Conservation (phyloP, 2,329 filamentous ascomycete species). For the Clonostachys sp. region DNA sequence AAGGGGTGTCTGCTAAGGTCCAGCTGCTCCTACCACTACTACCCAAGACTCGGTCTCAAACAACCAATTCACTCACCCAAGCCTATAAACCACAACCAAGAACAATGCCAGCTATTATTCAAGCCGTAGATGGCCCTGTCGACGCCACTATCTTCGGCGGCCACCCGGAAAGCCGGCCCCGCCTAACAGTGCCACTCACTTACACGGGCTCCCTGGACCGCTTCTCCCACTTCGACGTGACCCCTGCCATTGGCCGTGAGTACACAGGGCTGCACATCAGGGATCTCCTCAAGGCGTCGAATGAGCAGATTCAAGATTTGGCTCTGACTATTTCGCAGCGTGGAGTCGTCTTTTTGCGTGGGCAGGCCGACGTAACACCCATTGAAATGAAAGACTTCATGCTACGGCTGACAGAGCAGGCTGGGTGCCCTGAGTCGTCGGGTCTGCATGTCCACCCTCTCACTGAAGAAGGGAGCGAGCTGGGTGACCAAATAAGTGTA, state of each 20-base stretch:
- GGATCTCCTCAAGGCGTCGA: conserved; percentile 26
- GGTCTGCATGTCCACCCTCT: conserved; percentile 50
- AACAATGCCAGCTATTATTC: not conserved
- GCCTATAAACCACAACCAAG: not conserved
- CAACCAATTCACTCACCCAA: not conserved
- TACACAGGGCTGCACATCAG: conserved; percentile 30
- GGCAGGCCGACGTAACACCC: conserved; percentile 27
- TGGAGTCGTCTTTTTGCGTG: conserved; percentile 28
- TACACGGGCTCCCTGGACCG: conserved; percentile 7
- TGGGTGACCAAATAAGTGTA: conserved; percentile 50
- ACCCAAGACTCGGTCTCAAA: not conserved
- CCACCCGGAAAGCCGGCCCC: conserved; percentile 17
- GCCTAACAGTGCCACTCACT: conserved; percentile 10
- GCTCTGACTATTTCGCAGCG: conserved; percentile 41
- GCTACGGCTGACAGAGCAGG: conserved; percentile 21
- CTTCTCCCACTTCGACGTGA: conserved; percentile 24
- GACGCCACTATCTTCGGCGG: conserved; percentile 17
- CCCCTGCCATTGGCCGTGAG: conserved; percentile 45
- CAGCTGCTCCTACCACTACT: not conserved
- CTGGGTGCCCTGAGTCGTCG: conserved; percentile 36
- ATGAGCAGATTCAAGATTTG: conserved; percentile 46
- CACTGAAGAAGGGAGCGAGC: conserved; percentile 44
- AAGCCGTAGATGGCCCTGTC: not conserved
- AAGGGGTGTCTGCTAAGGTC: too few species aligned
- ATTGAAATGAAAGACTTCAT: conserved; percentile 30